These are phyloP conservation scores for Carex cristatella DNA, from an alignment of 176 grass and related monocot genomes.

Conservation along the genomic window DNA sequence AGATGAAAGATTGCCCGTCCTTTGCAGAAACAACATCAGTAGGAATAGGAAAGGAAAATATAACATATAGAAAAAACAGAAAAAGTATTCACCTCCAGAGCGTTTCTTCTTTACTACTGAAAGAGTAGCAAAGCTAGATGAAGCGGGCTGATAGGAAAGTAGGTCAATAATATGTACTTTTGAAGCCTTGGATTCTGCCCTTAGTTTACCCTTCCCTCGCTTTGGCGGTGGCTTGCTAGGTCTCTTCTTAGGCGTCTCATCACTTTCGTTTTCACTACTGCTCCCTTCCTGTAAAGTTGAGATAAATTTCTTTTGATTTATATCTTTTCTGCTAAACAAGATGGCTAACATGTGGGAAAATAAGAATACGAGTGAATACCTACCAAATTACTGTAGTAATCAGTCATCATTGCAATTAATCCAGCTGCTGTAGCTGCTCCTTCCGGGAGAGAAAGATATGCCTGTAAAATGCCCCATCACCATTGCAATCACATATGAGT, in stretches of 20 bases:
- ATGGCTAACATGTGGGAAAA: not conserved
- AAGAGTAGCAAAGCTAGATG: slow-evolving; percentile 71
- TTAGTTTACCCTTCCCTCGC: slow-evolving; percentile 52
- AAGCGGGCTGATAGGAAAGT: slow-evolving; percentile 53
- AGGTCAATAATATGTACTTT: slow-evolving; percentile 54
- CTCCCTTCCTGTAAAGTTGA: slow-evolving; percentile 55
- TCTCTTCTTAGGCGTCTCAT: slow-evolving; percentile 46
- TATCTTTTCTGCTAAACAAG: not conserved
- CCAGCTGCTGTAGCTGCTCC: slow-evolving; percentile 82
- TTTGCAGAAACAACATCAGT: not conserved
- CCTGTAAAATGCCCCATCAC: slow-evolving; percentile 44
- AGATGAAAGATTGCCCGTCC: not conserved
- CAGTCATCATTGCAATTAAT: slow-evolving; percentile 96
- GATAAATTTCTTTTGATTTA: not conserved
- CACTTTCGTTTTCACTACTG: slow-evolving; percentile 72
- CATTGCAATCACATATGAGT: slow-evolving; percentile 25
- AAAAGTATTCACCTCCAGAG: slow-evolving; percentile 58
- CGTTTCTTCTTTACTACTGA: slow-evolving; percentile 87
- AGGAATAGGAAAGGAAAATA: not conserved
- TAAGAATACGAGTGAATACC: not conserved
- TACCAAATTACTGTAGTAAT: slow-evolving; percentile 91
- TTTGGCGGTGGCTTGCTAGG: slow-evolving; percentile 50
- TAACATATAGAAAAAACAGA: not conserved
- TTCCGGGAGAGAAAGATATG: slow-evolving; percentile 94
- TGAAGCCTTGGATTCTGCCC: slow-evolving; percentile 32